Percentiles rank a stretch among this genome's conserved stretches.
phyloP scores from a whole-genome alignment of 1,284 basidiomycete genomes.

The Sphagnurus paluster region DNA sequence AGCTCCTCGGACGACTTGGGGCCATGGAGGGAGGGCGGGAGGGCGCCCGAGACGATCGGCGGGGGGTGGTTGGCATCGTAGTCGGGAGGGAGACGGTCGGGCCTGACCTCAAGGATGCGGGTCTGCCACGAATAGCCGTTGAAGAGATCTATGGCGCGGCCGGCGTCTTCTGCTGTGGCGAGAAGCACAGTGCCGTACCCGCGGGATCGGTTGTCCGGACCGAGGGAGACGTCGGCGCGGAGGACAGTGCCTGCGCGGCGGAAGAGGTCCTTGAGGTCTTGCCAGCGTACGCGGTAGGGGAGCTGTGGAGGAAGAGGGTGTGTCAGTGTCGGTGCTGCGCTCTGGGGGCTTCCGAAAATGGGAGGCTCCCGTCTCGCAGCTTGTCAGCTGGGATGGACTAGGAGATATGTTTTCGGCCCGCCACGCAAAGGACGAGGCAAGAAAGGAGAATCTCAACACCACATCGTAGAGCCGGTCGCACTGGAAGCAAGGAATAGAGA shows the following conservation, averaged over 20 bases:
- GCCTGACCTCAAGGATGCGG: slow-evolving; percentile 84
- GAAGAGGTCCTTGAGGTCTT: slow-evolving; percentile 97
- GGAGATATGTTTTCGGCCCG: no score
- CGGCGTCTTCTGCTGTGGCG: slow-evolving; percentile 89
- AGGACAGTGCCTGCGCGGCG: slow-evolving; percentile 93
- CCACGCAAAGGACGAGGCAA: no score
- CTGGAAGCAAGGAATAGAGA: no score
- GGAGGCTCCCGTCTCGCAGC: no score
- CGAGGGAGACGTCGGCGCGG: slow-evolving; percentile 90
- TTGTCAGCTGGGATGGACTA: no score
- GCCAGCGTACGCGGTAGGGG: slow-evolving; percentile 92
- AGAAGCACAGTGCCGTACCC: slow-evolving; percentile 94
- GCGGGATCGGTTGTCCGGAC: slow-evolving; percentile 88
- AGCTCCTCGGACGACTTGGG: slow-evolving; percentile 4
- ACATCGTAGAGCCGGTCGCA: no score
- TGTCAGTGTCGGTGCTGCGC: no score
- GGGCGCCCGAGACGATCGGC: slow-evolving; percentile 15
- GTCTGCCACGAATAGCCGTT: slow-evolving; percentile 93
- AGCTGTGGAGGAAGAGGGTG: slow-evolving; percentile 54
- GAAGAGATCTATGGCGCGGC: slow-evolving; percentile 86
- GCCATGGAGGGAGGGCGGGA: slow-evolving; percentile 9
- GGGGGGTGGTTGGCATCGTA: slow-evolving; percentile 31
- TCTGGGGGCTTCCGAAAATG: no score
- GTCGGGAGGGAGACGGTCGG: slow-evolving; percentile 68
- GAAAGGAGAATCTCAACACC: no score